Conservation (phyloP, 2,329 filamentous ascomycete genomes). For the Fusarium albosuccineum region DNA sequence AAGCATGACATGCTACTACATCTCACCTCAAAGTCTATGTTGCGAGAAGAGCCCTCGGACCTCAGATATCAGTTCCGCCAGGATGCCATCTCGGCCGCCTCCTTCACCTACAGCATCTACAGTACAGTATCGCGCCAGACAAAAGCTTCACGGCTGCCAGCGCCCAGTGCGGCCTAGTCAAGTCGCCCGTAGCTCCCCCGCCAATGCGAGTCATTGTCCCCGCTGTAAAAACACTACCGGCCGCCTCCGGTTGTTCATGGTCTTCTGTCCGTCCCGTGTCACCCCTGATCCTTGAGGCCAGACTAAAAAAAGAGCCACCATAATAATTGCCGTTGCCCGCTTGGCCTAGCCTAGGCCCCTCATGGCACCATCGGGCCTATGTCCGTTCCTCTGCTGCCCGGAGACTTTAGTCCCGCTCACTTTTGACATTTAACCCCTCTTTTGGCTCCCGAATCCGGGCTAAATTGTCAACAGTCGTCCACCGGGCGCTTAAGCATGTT, state of each 20-base stretch:
- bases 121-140: slow-evolving; percentile 2
- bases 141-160: slow-evolving; percentile 21
- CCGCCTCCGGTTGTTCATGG: slow-evolving; percentile 33
- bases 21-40: background rate
- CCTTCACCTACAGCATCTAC: slow-evolving; percentile 6
- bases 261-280: slow-evolving; percentile 25
- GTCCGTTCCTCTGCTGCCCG: slow-evolving; percentile 17
- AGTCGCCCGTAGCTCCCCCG: slow-evolving; percentile 34
- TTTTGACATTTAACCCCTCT: slow-evolving; percentile 31
- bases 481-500: slow-evolving; percentile 44
- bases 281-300: slow-evolving; percentile 34
- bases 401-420: slow-evolving; percentile 28
- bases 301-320: slow-evolving; percentile 7
- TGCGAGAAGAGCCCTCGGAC: slow-evolving; percentile 5
- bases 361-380: slow-evolving; percentile 16
- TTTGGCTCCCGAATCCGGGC: slow-evolving; percentile 41
- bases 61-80: slow-evolving; percentile 1
- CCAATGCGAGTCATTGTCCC: slow-evolving; percentile 48
- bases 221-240: slow-evolving; percentile 37
- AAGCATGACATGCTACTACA: background rate
- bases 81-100: background rate
- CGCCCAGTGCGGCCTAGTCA: slow-evolving; percentile 30
- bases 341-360: background rate
- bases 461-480: slow-evolving; percentile 40
- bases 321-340: background rate